Evolutionary conservation across 1,139 yeast species (phyloP).

Genomic region (Hyphopichia khmerensis): DNA sequence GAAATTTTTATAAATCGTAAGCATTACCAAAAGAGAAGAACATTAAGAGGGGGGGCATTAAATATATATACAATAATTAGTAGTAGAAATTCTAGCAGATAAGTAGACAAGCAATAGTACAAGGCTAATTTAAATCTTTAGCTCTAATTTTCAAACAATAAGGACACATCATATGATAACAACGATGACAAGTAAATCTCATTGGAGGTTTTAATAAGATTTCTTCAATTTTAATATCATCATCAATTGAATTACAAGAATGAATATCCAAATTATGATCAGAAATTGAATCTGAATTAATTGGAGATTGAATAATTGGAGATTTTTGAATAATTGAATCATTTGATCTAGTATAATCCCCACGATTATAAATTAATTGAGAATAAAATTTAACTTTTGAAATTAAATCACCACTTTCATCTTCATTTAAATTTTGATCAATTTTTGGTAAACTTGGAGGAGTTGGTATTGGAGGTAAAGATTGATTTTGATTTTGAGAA

Average conservation of each 20-base stretch:
- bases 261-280: background rate
- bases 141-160: slow-evolving; percentile 48
- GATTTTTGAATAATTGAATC: background rate
- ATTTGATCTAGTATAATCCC: background rate
- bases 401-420: slow-evolving; percentile 8
- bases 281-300: background rate
- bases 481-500: slow-evolving; percentile 3
- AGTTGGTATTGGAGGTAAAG: background rate
- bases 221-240: slow-evolving; percentile 2
- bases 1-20: too few species aligned
- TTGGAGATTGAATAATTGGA: background rate
- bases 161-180: slow-evolving; percentile 56
- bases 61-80: background rate
- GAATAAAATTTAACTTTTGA: slow-evolving; percentile 28
- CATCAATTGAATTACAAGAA: background rate
- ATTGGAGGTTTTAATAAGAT: slow-evolving; percentile 20
- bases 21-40: too few species aligned
- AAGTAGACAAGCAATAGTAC: too few species aligned
- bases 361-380: slow-evolving; percentile 22
- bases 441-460: background rate
- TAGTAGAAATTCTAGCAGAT: background rate
- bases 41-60: too few species aligned
- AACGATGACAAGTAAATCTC: slow-evolving; percentile 46
- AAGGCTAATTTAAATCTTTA: slow-evolving; percentile 25
- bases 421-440: slow-evolving; percentile 2